A percentile compares a stretch with the other conserved stretches of the same genome.
Evolutionary conservation across 2,329 filamentous ascomycete genomes (phyloP).

Genomic region (Talaromyces rugulosus): DNA sequence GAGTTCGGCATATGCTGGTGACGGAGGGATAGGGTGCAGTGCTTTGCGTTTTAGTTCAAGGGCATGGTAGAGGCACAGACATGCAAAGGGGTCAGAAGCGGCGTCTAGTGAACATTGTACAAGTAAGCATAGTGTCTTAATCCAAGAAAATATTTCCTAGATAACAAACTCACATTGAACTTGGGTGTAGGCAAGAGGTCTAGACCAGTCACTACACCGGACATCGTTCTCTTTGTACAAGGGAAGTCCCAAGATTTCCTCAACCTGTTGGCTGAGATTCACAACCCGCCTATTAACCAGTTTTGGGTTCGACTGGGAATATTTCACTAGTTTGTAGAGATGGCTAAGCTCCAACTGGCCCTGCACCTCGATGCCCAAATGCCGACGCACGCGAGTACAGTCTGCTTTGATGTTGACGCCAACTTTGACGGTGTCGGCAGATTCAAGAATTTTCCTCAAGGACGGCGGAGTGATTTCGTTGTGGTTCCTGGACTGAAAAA

Average conservation of each 20-base stretch:
- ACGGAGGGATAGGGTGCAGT: conserved; percentile 66
- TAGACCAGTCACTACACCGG: conserved; percentile 70
- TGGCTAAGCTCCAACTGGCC: conserved; percentile 80
- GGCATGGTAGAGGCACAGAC: conserved; percentile 66
- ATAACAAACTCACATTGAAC: conserved; percentile 57
- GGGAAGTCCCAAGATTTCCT: conserved; percentile 67
- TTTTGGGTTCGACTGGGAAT: conserved; percentile 50
- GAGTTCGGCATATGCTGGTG: conserved; percentile 65
- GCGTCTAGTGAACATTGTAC: conserved; percentile 51
- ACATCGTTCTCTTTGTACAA: conserved; percentile 69
- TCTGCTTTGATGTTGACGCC: conserved; percentile 74
- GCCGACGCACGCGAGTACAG: conserved; percentile 63
- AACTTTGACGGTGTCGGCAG: conserved; percentile 64
- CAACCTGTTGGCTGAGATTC: conserved; percentile 63
- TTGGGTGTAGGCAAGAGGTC: conserved; percentile 59
- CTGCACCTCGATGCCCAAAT: conserved; percentile 59
- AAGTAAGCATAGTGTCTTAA: background rate
- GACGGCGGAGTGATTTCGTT: conserved; percentile 64
- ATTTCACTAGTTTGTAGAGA: conserved; percentile 72
- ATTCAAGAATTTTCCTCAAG: conserved; percentile 68
- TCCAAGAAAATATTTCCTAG: background rate
- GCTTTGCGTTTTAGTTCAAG: conserved; percentile 65
- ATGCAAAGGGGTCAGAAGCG: conserved; percentile 79
- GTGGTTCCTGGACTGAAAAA: conserved; percentile 48
- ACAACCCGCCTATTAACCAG: conserved; percentile 65